Percentiles rank a stretch among this genome's conserved stretches.
Conservation (phyloP, 352 stramenopile species). For the Saprolegnia parasitica region DNA sequence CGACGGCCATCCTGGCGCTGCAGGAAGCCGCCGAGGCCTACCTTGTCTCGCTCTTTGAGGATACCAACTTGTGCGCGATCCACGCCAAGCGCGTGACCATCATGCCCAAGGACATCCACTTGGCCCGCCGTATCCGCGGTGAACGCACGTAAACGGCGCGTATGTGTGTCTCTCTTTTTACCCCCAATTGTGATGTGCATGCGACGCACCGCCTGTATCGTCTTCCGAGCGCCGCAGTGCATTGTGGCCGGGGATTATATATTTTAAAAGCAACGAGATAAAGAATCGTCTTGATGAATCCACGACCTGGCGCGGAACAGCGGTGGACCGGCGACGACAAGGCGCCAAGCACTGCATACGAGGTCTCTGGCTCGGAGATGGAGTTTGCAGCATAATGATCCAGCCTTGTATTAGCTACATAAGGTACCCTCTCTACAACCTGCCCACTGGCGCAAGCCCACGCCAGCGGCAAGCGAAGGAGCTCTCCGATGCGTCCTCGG, state of each 20-base stretch:
- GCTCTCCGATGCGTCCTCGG: too few relatives aligned
- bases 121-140: constrained; percentile 90
- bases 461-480: too few relatives aligned
- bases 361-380: too few relatives aligned
- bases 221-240: neutral
- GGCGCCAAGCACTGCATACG: too few relatives aligned
- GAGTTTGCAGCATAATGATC: too few relatives aligned
- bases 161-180: neutral
- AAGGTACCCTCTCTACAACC: too few relatives aligned
- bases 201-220: neutral
- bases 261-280: constrained; percentile 15
- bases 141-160: constrained; percentile 67
- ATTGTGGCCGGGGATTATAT: neutral
- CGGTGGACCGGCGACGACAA: too few relatives aligned
- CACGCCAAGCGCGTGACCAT: constrained; percentile 96
- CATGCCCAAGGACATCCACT: constrained; percentile 97
- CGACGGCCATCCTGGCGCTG: constrained; percentile 89
- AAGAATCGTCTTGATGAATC: neutral
- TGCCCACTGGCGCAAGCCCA: too few relatives aligned
- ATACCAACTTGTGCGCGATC: constrained; percentile 95
- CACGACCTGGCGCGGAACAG: neutral
- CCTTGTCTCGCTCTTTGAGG: constrained; percentile 93
- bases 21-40: constrained; percentile 93
- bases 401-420: too few relatives aligned
- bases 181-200: neutral